These are phyloP conservation scores for Fraxinus pennsylvanica DNA, from an alignment of 257 asterid species.

Conservation along the genomic window DNA sequence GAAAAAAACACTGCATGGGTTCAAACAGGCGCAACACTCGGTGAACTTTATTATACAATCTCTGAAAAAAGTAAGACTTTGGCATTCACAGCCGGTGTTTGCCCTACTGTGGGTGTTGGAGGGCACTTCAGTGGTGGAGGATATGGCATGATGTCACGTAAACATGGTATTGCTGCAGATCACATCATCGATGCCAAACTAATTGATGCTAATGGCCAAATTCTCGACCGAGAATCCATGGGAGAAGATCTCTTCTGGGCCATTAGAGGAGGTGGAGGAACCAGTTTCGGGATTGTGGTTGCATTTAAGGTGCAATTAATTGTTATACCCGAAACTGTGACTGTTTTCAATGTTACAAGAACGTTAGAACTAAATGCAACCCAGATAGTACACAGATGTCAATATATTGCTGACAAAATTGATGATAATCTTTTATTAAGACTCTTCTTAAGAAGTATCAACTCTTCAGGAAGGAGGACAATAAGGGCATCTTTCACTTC, in stretches of 20 bases:
- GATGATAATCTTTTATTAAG: neutral
- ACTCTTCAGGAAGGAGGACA: neutral
- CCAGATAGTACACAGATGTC: neutral
- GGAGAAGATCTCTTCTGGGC: conserved; percentile 44
- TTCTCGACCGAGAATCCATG: conserved; percentile 32
- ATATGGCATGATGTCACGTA: conserved; percentile 40
- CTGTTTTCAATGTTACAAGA: conserved; percentile 33
- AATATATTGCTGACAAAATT: neutral
- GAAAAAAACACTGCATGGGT: too few species aligned
- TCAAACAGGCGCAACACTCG: too few species aligned
- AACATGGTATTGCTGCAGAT: conserved; percentile 29
- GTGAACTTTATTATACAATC: conserved; percentile 28
- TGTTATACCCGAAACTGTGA: conserved; percentile 29
- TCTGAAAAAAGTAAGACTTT: conserved; percentile 30
- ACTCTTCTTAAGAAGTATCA: neutral
- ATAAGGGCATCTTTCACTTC: neutral
- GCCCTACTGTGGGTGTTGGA: conserved; percentile 41
- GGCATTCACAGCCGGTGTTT: conserved; percentile 30
- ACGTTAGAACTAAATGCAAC: conserved; percentile 18
- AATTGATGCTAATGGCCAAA: conserved; percentile 27
- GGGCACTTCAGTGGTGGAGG: conserved; percentile 49
- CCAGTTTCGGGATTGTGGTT: conserved; percentile 37
- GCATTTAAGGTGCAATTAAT: conserved; percentile 28
- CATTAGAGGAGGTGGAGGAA: conserved; percentile 38
- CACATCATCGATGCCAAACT: conserved; percentile 34